Base-by-base conservation (phyloP, 108 stramenopile species). In the Nitzschia inconspicua region DNA sequence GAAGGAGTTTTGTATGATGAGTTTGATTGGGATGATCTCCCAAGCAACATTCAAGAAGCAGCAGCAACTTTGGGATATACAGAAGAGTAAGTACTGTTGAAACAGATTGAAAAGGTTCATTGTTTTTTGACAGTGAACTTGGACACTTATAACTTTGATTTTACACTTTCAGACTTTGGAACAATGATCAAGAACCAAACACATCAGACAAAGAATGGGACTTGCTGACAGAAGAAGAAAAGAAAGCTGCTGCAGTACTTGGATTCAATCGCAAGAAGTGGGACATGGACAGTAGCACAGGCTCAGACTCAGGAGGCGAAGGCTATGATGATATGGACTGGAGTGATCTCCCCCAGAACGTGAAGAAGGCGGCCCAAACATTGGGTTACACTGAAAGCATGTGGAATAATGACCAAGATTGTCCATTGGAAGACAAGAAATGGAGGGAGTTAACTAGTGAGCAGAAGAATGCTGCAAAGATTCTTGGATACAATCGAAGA, bases 211-310 rank as follows among this genome's bases (percentile, higher is more conserved):
- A 53, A 20, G 14, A 25, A 23, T 83, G 82, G 82, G 35, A 63
- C 9, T 50, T 68, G 29, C 61, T 83, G 20, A 68, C 62, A 4
- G 42, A 65, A 36, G 69, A 65, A 2, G 77, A 83, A 65, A 42
- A 64, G 42, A 47, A 31, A 1, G 82, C 82, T 26, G 78, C 72
- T 2, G 28, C 1, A 13, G 43, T 78, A 20, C 22, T 83, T 3
- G 77, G 77, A 7, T 82, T 68, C 57, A 72, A 75, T 47, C 37
- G 76, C 35, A 30, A 56, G 13, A 65, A 60, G 37, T 78, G 77
- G 71, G 55, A 68, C 36, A 47, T 43, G n/a, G 16, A 25, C 41
- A 43, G 46, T 27, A 20, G 20, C 28, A 13, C 19, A 50, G 53
- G 26, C 16, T 3, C 8, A 18, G 27, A 25, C 6, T 32, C 7